Conservation (phyloP, 148 eudicot species). For the Salicornia ramosissima region DNA sequence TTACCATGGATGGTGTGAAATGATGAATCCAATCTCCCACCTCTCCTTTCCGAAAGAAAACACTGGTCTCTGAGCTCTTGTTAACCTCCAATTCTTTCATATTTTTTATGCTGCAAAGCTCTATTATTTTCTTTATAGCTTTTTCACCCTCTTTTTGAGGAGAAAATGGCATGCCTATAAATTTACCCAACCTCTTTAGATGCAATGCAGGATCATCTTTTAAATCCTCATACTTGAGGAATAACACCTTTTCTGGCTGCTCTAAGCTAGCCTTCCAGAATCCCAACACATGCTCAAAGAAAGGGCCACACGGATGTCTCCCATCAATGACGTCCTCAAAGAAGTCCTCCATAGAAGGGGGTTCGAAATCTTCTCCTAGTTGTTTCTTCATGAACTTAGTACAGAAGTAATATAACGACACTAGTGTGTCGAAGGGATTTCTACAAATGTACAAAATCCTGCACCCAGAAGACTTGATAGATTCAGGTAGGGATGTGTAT, state of each 20-base stretch:
- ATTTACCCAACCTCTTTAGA: slow-evolving; percentile 22
- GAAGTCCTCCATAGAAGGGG: slow-evolving; percentile 11
- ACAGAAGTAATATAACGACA: slow-evolving; percentile 12
- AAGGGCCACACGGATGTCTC: neutral
- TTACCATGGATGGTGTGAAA: neutral
- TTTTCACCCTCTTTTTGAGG: slow-evolving; percentile 18
- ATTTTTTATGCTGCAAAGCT: slow-evolving; percentile 19
- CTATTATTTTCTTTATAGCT: slow-evolving; percentile 15
- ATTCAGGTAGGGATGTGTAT: slow-evolving; percentile 14
- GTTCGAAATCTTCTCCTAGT: slow-evolving; percentile 2
- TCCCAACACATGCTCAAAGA: slow-evolving; percentile 18
- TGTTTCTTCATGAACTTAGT: neutral
- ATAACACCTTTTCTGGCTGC: slow-evolving; percentile 18
- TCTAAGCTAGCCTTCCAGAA: slow-evolving; percentile 18
- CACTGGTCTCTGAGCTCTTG: neutral
- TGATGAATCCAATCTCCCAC: neutral
- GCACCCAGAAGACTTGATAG: slow-evolving; percentile 10
- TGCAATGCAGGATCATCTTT: slow-evolving; percentile 7
- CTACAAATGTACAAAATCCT: slow-evolving; percentile 16
- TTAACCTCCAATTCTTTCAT: slow-evolving; percentile 13
- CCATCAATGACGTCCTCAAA: slow-evolving; percentile 12
- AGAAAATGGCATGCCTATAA: slow-evolving; percentile 21
- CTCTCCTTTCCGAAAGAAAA: neutral
- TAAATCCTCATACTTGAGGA: slow-evolving; percentile 28
- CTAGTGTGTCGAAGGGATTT: slow-evolving; percentile 21